Evolutionary conservation across 495 filamentous ascomycete species (phyloP), one percentile per base, ranked within the genome.

Genomic region (Lasiosphaeria miniovina): DNA sequence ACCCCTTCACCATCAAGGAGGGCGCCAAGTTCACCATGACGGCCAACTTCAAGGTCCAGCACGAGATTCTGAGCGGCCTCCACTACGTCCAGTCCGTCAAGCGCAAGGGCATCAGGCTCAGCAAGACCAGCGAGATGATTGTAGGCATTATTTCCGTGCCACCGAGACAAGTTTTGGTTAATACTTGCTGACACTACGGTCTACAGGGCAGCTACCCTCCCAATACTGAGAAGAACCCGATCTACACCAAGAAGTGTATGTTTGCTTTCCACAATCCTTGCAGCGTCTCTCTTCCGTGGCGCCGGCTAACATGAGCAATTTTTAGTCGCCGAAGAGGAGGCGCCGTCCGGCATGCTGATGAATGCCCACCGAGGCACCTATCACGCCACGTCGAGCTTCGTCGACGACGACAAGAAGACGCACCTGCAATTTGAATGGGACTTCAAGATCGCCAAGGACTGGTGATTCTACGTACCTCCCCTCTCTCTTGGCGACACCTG

Each of bases 1-100:
- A 89, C 65, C 93, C 95, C 32, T 98, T 98, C 82, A 92, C 82
- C 66, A 96, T 98, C 79, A 98, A 97, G 83, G 94, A 97, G 73
- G 91, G 89, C 31, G 86, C 88, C 62, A 85, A 83, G 68, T 98
- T 96, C 82, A 88, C 85, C 68, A 97, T 97, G 89, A 91, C 88
- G 65, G 91, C 87, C 41, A 84, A 82, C 55, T 98, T 97, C 82
- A 87, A 91, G 78, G 95, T 98, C 15, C 89, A 98, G 79, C 90
- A 96, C 67, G 90, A 98, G 69, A 91, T 98, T 50, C 82, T 98
- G 54, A 91, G 89, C 65, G 94, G 94, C 34, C 76, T 98, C 65
- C 94, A 96, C 77, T 98, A 97, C 73, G 79, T 98, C 48, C 95
- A 98, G 77, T 82, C 89, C 10, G 88, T 96, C 14, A 96, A 93